phyloP scores from a whole-genome alignment of 768 basidiomycete genomes.

The Termitomyces sp. region DNA sequence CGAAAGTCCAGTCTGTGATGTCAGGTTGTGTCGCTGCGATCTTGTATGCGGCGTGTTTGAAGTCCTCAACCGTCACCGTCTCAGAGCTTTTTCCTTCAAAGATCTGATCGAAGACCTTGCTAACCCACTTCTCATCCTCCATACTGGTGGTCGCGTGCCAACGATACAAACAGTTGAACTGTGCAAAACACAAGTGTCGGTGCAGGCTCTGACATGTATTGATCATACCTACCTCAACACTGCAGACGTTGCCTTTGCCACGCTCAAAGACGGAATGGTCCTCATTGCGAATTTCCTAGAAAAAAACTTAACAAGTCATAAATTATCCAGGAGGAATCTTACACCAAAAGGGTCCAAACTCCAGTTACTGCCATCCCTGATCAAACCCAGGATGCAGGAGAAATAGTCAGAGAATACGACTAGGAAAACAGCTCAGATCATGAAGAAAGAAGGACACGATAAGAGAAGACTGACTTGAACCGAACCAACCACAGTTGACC shows the following conservation, averaged over 20 bases:
- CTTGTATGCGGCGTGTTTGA: constrained; percentile 41
- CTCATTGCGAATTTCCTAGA: constrained; percentile 58
- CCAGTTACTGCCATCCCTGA: constrained; percentile 74
- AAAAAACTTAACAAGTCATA: not conserved
- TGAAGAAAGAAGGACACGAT: not conserved
- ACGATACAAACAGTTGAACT: constrained; percentile 85
- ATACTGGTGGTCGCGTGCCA: constrained; percentile 80
- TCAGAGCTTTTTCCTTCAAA: constrained; percentile 56
- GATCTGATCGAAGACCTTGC: constrained; percentile 40
- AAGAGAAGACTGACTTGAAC: constrained; percentile 32
- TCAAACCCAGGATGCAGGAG: constrained; percentile 74
- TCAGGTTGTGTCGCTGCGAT: constrained; percentile 40
- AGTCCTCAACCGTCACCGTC: constrained; percentile 42
- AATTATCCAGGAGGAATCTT: constrained; percentile 13
- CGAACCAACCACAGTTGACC: constrained; percentile 82
- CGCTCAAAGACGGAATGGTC: constrained; percentile 72
- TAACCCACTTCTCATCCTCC: constrained; percentile 71
- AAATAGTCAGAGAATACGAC: constrained; percentile 86
- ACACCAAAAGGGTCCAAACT: constrained; percentile 72
- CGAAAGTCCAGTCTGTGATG: constrained; percentile 64
- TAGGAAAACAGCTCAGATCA: constrained; percentile 8
- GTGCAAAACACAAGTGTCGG: not conserved
- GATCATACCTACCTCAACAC: constrained; percentile 61
- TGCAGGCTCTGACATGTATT: no score
- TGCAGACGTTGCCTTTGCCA: constrained; percentile 78